Conservation (phyloP, 2,329 filamentous ascomycete species). For the Talaromyces amestolkiae region DNA sequence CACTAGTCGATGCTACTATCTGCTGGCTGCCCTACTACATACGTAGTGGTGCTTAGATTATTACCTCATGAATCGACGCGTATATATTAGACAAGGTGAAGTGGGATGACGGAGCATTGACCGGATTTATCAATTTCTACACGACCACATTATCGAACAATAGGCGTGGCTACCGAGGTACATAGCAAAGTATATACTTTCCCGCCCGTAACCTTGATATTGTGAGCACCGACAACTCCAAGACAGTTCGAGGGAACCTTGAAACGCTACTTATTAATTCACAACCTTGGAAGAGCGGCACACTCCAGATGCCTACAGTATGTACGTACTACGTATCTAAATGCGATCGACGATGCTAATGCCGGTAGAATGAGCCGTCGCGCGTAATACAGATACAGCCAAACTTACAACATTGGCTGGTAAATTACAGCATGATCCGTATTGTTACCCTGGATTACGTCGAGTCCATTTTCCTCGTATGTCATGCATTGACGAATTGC, state of each 20-base stretch:
- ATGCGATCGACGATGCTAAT: conserved; percentile 5
- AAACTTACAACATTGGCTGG: background rate
- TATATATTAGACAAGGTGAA: background rate
- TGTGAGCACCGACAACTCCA: too few species aligned
- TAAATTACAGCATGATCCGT: background rate
- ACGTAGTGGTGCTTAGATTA: background rate
- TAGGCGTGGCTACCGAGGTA: too few species aligned
- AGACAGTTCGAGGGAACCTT: too few species aligned
- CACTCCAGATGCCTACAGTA: too few species aligned
- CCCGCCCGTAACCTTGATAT: too few species aligned
- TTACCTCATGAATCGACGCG: background rate
- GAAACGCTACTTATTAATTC: too few species aligned
- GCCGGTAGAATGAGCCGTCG: background rate
- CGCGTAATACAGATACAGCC: background rate
- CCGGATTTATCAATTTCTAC: too few species aligned
- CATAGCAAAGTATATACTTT: background rate
- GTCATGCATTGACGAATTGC: background rate
- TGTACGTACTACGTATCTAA: background rate
- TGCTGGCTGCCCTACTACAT: background rate
- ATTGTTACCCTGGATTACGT: background rate
- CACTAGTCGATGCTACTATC: conserved; percentile 5
- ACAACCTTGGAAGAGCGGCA: too few species aligned
- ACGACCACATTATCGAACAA: background rate
- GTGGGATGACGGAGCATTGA: background rate
- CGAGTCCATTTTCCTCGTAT: background rate